Base-by-base conservation (phyloP, 2,329 filamentous ascomycete genomes). In the Penicillium sclerotiorum region DNA sequence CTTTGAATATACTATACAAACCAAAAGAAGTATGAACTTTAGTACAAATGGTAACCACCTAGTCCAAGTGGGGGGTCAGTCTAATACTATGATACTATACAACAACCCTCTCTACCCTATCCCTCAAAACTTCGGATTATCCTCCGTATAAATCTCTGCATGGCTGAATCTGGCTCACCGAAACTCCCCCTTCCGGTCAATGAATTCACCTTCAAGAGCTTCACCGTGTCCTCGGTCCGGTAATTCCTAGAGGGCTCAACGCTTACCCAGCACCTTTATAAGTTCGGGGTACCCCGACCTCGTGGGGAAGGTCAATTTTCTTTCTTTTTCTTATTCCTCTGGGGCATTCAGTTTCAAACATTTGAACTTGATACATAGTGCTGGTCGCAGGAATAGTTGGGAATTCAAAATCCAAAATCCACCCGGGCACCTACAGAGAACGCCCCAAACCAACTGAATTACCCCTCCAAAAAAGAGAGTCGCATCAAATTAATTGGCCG, bases 171-270 rank as follows among this genome's bases (percentile, higher is more conserved):
- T 36, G 47, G 52, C 61, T 69, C 67, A 70, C 67, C 67, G 67
- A 69, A 58, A 42, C 67, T 67, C 59, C 30, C 30, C 2, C 60
- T 68, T 69, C 65, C 47, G 66, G 66, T 15, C 51, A 42, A 15
- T 38, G 43, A 56, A 25, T 50, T 25, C 56, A 45, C 8, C 21
- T 18, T 17, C 57, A 52, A 55, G 56, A 61, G 56, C 65, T 63
- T 68, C 65, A 66, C 51, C 57, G 57, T 61, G 54, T 56, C 56
- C 45, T 53, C 53, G 56, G 47, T 39, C 49, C 37, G 23, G 13
- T 38, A 15, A 27, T 36, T n/a, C n/a, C n/a, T n/a, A n/a, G n/a
- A 53, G 57, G 52, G 60, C 57, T 57, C 62, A 54, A 55, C 47
- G 18, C 47, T 57, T 59, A 55, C 15, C 55, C 52, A 58, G 42